These are phyloP conservation scores for Geosmithia morbida DNA, from an alignment of 2,329 filamentous ascomycete species.

Conservation along the genomic window DNA sequence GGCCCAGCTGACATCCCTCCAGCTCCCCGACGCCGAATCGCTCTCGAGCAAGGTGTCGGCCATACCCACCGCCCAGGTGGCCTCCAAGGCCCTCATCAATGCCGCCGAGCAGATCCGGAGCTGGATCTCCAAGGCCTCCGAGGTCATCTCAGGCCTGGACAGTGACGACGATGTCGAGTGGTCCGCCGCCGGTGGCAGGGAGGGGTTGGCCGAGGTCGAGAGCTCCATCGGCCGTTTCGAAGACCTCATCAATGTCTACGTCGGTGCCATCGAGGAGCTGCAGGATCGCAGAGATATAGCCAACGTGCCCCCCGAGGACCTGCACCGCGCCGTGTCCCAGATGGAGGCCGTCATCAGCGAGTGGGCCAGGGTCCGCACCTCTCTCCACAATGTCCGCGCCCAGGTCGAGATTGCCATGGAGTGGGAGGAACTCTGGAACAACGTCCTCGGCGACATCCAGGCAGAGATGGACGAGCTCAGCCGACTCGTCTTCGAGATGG, in stretches of 20 bases:
- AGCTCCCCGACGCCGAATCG: conserved; percentile 72
- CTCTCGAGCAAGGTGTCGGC: conserved; percentile 72
- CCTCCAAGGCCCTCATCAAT: conserved; percentile 67
- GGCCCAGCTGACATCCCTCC: conserved; percentile 79
- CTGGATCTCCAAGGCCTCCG: conserved; percentile 87
- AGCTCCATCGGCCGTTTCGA: conserved; percentile 73
- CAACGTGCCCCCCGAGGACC: conserved; percentile 53
- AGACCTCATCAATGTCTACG: conserved; percentile 79
- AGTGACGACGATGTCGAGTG: conserved; percentile 97
- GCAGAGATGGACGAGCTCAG: conserved; percentile 69
- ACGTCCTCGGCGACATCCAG: conserved; percentile 83
- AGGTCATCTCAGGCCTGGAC: conserved; percentile 78
- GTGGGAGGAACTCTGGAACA: conserved; percentile 96
- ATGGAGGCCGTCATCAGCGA: conserved; percentile 79
- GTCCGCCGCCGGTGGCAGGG: conserved; percentile 76
- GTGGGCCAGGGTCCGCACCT: conserved; percentile 70
- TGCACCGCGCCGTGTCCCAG: conserved; percentile 64
- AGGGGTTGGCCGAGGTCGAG: conserved; percentile 61
- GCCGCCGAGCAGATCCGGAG: conserved; percentile 84
- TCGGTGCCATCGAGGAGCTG: conserved; percentile 83
- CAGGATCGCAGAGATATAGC: conserved; percentile 66
- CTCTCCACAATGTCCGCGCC: conserved; percentile 65
- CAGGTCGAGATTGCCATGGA: conserved; percentile 98
- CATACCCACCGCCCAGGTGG: conserved; percentile 74
- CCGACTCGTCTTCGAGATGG: conserved; percentile 89